Conservation (phyloP, 2,329 filamentous ascomycete species). For the Akanthomyces muscarius region DNA sequence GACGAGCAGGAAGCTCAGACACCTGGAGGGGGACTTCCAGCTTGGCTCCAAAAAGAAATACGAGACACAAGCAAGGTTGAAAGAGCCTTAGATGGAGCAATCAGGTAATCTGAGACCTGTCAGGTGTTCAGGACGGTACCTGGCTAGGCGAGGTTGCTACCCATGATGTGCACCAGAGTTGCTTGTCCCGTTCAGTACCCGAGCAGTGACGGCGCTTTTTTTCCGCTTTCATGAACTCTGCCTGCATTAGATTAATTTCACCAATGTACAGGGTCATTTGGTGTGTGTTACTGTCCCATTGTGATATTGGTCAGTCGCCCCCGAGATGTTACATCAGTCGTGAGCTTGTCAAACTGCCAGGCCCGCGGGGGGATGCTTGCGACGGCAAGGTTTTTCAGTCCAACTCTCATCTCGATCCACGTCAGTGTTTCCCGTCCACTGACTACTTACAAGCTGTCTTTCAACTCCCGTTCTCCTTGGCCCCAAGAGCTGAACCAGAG, state of each 20-base stretch:
- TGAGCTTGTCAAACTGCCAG: not conserved
- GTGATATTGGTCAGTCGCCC: not conserved
- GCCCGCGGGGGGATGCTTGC: no score
- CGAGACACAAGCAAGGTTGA: not conserved
- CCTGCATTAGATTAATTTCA: not conserved
- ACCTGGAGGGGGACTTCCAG: not conserved
- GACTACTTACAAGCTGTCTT: not conserved
- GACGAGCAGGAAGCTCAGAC: not conserved
- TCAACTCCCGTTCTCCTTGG: not conserved
- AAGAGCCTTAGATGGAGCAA: not conserved
- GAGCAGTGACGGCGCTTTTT: not conserved
- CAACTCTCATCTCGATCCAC: not conserved
- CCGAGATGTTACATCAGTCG: not conserved
- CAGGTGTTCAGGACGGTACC: not conserved
- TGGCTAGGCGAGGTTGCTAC: not conserved
- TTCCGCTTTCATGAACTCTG: not conserved
- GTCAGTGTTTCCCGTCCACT: not conserved
- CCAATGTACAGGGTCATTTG: not conserved
- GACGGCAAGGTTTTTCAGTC: not conserved
- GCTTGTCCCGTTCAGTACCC: constrained; percentile 7
- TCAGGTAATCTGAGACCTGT: not conserved
- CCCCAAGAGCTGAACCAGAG: not conserved
- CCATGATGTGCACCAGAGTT: constrained; percentile 11
- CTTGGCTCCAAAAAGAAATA: not conserved
- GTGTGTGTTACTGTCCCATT: not conserved